phyloP scores from a whole-genome alignment of 441 rosid species.

The Erysimum pusillum region DNA sequence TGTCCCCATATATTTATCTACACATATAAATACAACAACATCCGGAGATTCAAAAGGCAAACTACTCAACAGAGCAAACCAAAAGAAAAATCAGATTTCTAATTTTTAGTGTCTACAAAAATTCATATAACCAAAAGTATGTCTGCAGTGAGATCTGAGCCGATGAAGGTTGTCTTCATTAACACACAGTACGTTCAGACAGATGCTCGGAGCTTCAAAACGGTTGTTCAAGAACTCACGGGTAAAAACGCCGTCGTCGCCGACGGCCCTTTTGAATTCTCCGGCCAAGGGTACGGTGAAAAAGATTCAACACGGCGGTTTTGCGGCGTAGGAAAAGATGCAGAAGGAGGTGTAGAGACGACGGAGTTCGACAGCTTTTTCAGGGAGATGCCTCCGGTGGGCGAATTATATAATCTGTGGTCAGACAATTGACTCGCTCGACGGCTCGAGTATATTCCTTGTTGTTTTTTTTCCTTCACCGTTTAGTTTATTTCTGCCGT shows the following conservation, averaged over 20 bases:
- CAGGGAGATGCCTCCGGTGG: constrained; percentile 45
- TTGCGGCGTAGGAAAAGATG: constrained; percentile 1
- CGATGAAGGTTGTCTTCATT: constrained; percentile 57
- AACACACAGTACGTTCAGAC: constrained; percentile 58
- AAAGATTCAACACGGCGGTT: constrained; percentile 17
- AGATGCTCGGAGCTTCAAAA: constrained; percentile 58
- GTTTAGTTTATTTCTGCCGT: background rate
- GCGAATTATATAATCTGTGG: constrained; percentile 44
- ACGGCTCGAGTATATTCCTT: background rate
- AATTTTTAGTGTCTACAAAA: background rate
- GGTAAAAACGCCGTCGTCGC: constrained; percentile 55
- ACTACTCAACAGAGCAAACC: constrained; percentile 20
- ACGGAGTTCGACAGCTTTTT: constrained; percentile 45
- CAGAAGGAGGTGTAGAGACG: constrained; percentile 34
- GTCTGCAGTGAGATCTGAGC: constrained; percentile 46
- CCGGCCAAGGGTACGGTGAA: constrained; percentile 5
- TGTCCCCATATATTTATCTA: background rate
- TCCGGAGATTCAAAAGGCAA: constrained; percentile 27
- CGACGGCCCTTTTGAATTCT: constrained; percentile 28
- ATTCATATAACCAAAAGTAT: background rate
- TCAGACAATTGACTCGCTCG: constrained; percentile 21
- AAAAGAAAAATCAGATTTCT: background rate
- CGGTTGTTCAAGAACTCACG: constrained; percentile 60
- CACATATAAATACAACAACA: constrained; percentile 40
- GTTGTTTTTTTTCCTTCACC: background rate